Evolutionary conservation across 192 early-diverging fungal species (phyloP).

Genomic region (Podila minutissima): DNA sequence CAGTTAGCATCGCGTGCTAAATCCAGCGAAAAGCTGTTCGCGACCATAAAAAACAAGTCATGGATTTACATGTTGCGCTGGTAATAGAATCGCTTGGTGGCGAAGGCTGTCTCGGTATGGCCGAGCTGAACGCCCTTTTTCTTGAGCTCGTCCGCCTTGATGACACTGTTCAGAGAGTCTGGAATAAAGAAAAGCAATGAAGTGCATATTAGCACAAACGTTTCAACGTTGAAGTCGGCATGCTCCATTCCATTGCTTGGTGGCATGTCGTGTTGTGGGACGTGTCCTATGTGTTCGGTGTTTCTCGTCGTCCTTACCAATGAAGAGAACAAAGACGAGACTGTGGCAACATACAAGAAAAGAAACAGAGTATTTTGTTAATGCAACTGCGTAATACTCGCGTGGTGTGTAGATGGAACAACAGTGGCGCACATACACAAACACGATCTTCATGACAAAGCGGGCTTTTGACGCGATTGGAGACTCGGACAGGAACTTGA

Average conservation of each 20-base stretch:
- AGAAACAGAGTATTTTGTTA: neutral
- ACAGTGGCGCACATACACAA: slow-evolving; percentile 51
- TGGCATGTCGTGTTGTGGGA: neutral
- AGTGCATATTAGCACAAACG: no score
- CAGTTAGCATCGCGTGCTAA: neutral
- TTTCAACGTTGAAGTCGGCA: neutral
- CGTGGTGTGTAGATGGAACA: neutral
- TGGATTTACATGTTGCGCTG: slow-evolving; percentile 65
- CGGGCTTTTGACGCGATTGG: slow-evolving; percentile 45
- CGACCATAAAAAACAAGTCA: neutral
- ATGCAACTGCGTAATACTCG: neutral
- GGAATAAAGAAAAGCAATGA: neutral
- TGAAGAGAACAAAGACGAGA: slow-evolving; percentile 62
- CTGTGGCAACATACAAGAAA: slow-evolving; percentile 30
- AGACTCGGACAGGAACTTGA: slow-evolving; percentile 57
- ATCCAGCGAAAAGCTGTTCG: neutral
- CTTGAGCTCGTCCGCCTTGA: slow-evolving; percentile 36
- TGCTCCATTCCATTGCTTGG: neutral
- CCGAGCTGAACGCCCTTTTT: slow-evolving; percentile 9
- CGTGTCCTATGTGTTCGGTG: neutral
- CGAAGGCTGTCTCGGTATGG: slow-evolving; percentile 42
- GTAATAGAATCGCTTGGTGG: slow-evolving; percentile 64
- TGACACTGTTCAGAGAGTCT: slow-evolving; percentile 62
- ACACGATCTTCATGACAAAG: slow-evolving; percentile 59
- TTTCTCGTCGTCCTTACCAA: slow-evolving; percentile 49